Conservation (phyloP, 371 early-diverging fungal species). For the Mucor mucedo region DNA sequence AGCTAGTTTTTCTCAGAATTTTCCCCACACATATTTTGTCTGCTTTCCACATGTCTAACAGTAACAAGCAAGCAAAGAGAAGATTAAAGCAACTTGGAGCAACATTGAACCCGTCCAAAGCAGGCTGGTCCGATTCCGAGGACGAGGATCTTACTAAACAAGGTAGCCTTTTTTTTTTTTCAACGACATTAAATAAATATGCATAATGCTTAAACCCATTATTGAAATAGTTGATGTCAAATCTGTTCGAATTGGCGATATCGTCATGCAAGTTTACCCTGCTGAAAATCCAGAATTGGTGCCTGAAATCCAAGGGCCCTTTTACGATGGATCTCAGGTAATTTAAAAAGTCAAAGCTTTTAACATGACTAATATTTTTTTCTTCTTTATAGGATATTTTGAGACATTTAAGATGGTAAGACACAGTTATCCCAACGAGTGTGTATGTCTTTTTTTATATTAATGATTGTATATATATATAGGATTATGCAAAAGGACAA, state of each 20-base stretch:
- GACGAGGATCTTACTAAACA: constrained; percentile 49
- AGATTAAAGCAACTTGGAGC: constrained; percentile 53
- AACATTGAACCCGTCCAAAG: constrained; percentile 35
- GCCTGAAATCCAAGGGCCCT: constrained; percentile 62
- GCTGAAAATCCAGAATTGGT: constrained; percentile 68
- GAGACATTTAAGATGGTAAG: constrained; percentile 71
- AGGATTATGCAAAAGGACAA: constrained; percentile 78
- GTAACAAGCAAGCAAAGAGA: constrained; percentile 49
- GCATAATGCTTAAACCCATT: not conserved
- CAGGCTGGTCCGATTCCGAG: constrained; percentile 58
- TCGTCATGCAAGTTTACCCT: constrained; percentile 60
- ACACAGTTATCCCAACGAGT: too few relatives aligned
- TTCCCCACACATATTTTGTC: not conserved
- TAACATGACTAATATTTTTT: not conserved
- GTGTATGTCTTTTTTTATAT: too few relatives aligned
- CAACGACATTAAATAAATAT: not conserved
- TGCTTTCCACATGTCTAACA: constrained; percentile 8
- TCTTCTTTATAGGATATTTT: constrained; percentile 65
- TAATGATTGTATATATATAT: not conserved
- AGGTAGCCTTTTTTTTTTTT: constrained; percentile 23
- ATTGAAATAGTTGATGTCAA: constrained; percentile 38
- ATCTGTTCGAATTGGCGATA: constrained; percentile 68
- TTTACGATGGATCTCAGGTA: constrained; percentile 75
- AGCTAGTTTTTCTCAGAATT: too few relatives aligned
- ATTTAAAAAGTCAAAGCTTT: not conserved